Conservation (phyloP, 495 filamentous ascomycete species). For the Chaetomium cochliodes region DNA sequence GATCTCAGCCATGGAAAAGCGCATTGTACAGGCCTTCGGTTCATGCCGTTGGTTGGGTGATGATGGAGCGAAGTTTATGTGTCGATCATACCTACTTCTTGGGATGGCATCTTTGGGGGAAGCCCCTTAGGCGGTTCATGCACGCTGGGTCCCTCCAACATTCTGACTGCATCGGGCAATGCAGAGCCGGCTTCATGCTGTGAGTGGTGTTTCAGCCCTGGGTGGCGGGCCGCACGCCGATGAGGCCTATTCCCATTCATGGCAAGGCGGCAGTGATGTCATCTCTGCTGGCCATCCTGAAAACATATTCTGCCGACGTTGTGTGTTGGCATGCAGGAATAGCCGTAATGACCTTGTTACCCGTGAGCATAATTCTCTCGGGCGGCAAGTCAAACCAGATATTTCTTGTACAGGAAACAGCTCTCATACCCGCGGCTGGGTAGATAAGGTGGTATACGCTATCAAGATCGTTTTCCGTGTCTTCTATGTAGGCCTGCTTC, state of each 20-base stretch:
- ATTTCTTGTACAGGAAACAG: no score
- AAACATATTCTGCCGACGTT: not conserved
- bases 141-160: not conserved
- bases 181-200: constrained; percentile 2
- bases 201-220: not conserved
- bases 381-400: no score
- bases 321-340: no score
- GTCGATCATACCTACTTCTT: constrained; percentile 9
- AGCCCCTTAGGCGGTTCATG: not conserved
- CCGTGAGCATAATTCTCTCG: no score
- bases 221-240: not conserved
- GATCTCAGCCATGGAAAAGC: not conserved
- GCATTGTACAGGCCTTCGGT: not conserved
- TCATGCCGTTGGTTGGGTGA: not conserved
- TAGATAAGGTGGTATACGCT: no score
- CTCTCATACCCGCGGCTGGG: no score
- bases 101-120: not conserved
- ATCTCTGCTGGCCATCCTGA: not conserved
- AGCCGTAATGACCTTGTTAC: no score
- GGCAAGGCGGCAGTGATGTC: not conserved
- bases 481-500: no score
- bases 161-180: not conserved
- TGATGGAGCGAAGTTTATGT: constrained; percentile 13
- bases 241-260: not conserved
- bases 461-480: no score